Evolutionary conservation across 805 yeast genomes (phyloP), one percentile per base, ranked within the genome.

Genomic region (Kazachstania africana): DNA sequence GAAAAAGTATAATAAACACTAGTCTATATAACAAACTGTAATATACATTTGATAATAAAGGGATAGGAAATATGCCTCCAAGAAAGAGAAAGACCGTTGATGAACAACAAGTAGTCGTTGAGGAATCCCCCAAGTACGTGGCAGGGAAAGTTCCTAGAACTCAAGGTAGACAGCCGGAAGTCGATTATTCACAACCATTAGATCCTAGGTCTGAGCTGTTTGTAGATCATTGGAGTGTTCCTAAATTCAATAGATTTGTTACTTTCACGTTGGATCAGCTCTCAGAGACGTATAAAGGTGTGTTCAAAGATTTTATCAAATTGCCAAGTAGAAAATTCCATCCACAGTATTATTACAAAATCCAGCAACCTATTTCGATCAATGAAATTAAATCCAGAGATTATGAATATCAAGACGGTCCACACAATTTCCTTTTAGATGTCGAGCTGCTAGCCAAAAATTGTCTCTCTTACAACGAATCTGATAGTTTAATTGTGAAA

Each of bases 291-390:
- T 47, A 52, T 35, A 43, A 42, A 26, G 34, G 32, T n/a, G 36
- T 54, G 22, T 56, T 56, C 29, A 57, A 66, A 40, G 70, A 72
- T 53, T 84, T 85, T 55, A 52, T 75, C 38, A 75, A 72, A 42
- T 63, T 84, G 24, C 95, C 95, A 6, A 68, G 79, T 16, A 72
- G 75, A 42, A 75, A 77, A 48, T 56, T 70, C 28, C 83, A 80
- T 47, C 85, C 95, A 0, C 93, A 83, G 49, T 85, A 84, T 53
- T 82, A 77, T 50, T 67, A 70, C 35, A 60, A 73, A 33, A 73
- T 82, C 27, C 57, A 62, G 32, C 57, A 58, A 15, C 94, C 94
- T 2, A 71, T 80, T 3, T 77, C 94, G 0, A 52, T 83, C 9
- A 65, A 70, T 34, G 88, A 80, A 53, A 74, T 83, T 36, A 66